Base-by-base conservation (phyloP, 2,329 filamentous ascomycete genomes). In the Cladosporium oxysporum region DNA sequence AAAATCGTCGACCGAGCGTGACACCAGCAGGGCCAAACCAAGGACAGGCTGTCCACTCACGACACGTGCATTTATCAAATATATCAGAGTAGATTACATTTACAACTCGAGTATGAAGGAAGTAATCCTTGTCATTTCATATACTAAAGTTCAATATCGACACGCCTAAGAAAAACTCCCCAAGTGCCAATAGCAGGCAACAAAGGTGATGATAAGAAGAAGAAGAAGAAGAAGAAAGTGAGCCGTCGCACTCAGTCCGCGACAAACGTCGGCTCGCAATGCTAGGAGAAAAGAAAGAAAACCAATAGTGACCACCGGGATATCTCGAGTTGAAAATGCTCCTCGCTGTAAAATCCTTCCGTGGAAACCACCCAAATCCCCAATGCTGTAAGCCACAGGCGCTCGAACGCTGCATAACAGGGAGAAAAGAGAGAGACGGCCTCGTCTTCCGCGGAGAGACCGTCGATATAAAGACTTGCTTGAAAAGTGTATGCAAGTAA, bases 331-430 rank as follows among this genome's bases (percentile, higher is more conserved):
- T 55, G 7, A 55, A 55, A 55, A 55, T 55, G 52, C 52, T 55
- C 52, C 52, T 55, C 52, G 29, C 52, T 23, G 52, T 55, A 55
- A 33, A 55, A 11, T 47, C 41, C 41, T 21, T 47, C 41, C 41
- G 41, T 23, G 41, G 28, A 33, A 33, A n/a, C 52, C 52, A 33
- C 29, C 28, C 52, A 12, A 21, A 55, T 55, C 29, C 41, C 52
- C 52, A 55, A 55, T 55, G 52, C 52, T 55, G 31, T 14, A 37
- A 33, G 14, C 12, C 44, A 52, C 61, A 63, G 50, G 35, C 55
- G 61, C 61, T 63, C 23, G 37, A 63, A 63, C 61, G 61, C 61
- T 63, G 61, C 61, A 63, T 47, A 29, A 47, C 35, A 35, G 26
- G 23, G 28, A 47, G 28, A 55, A 55, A 28, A 23, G 31, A 35